Base-by-base conservation (phyloP, 768 basidiomycete species). In the Amanita rubescens region DNA sequence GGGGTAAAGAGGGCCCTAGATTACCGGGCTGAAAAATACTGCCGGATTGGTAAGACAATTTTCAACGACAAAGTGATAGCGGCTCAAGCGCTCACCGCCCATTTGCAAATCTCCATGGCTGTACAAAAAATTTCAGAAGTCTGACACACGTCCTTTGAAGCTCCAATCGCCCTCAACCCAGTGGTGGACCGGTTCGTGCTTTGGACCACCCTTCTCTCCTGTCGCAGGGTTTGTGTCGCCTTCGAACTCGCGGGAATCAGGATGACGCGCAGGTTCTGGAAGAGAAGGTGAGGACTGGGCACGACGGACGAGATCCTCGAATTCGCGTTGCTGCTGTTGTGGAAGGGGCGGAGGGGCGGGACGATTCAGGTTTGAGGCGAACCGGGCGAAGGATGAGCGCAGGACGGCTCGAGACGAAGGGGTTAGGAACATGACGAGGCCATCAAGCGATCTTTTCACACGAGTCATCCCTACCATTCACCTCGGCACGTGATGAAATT, bases 141-240 rank as follows among this genome's bases (percentile, higher is more conserved):
- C 91, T 17, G 89, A 88, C 24, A 90, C 90, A 20, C 90, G 75
- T 10, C 92, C 92, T 61, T 89, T 90, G 71, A 85, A 90, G 59
- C 90, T 94, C 92, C 92, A 94, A 63, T 94, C 92, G 2, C 87
- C 86, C 49, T 68, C 68, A 15, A 70, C 71, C 81, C 82, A 85
- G 48, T 71, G 76, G 33, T 70, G 64, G 9, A 94, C 78, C 12
- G 93, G 93, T 64, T 95, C 93, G 27, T 73, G 76, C 72, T 94
- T 94, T 19, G 93, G 93, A 0, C 93, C 93, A 0, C 89, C 90
- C 44, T 77, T 70, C 67, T 95, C 93, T 11, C 93, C 93, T 2
- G 93, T 95, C 2, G 59, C 59, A 1, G 92, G 93, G 60, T 95
- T 93, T 34, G 74, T 66, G 41, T 92, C 84, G 17, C 92, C 93